Percentiles rank a stretch among this genome's conserved stretches.
Evolutionary conservation across 371 early-diverging fungal species (phyloP).

Genomic region (Choanephora cucurbitarum): DNA sequence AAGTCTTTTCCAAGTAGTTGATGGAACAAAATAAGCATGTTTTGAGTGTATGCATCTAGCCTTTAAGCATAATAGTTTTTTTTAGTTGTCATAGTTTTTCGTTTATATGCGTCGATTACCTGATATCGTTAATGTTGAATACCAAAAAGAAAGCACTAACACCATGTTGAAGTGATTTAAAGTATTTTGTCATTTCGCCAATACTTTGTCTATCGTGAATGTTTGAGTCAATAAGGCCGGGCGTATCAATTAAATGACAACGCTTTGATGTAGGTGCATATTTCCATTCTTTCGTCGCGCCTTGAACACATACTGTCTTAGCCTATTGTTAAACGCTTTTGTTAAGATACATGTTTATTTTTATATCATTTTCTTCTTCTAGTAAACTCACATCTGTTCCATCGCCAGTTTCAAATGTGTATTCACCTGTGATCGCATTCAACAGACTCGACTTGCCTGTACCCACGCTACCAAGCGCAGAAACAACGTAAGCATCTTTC

Average conservation of each 20-base stretch:
- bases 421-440: slow-evolving; percentile 49
- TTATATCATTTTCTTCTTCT: not conserved
- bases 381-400: slow-evolving; percentile 29
- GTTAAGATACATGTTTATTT: too few relatives aligned
- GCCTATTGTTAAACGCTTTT: slow-evolving; percentile 1
- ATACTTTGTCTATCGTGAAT: slow-evolving; percentile 55
- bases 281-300: slow-evolving; percentile 40
- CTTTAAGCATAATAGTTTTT: slow-evolving; percentile 20
- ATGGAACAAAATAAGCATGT: slow-evolving; percentile 60
- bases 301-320: slow-evolving; percentile 29
- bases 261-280: slow-evolving; percentile 29
- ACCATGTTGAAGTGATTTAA: slow-evolving; percentile 57
- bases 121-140: slow-evolving; percentile 56
- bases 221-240: slow-evolving; percentile 57
- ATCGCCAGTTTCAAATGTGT: slow-evolving; percentile 43
- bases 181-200: slow-evolving; percentile 58
- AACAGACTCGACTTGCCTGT: slow-evolving; percentile 54
- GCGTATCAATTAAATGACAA: slow-evolving; percentile 53
- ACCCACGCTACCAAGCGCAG: slow-evolving; percentile 46
- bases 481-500: slow-evolving; percentile 35
- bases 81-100: not conserved
- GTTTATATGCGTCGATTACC: slow-evolving; percentile 24
- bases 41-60: slow-evolving; percentile 64
- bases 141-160: slow-evolving; percentile 65
- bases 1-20: slow-evolving; percentile 59